Conservation (phyloP, 164 flowering plant species). For the Stephania japonica region DNA sequence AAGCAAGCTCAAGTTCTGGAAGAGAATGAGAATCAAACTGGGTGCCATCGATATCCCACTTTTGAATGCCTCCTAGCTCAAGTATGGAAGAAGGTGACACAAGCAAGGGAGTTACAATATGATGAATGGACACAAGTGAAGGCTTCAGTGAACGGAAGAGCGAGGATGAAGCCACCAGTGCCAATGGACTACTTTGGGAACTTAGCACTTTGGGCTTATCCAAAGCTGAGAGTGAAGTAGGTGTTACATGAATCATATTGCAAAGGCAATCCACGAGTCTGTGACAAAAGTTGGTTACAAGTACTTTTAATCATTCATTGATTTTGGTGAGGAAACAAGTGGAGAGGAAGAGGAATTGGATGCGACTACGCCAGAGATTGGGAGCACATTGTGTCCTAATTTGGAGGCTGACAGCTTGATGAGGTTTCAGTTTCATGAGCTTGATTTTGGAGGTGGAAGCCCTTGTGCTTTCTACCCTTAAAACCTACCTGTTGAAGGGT, state of each 20-base stretch:
- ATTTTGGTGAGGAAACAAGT: slow-evolving; percentile 10
- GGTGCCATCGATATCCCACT: slow-evolving; percentile 3
- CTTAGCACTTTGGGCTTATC: slow-evolving; percentile 22
- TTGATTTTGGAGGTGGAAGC: slow-evolving; percentile 23
- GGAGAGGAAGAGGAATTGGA: slow-evolving; percentile 13
- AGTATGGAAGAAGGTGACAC: slow-evolving; percentile 18
- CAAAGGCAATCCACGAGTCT: slow-evolving; percentile 16
- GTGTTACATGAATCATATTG: slow-evolving; percentile 12
- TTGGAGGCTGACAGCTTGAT: slow-evolving; percentile 24
- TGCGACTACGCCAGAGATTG: slow-evolving; percentile 16
- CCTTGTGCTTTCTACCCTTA: slow-evolving; percentile 20
- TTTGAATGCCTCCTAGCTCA: slow-evolving; percentile 18
- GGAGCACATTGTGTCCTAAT: slow-evolving; percentile 16
- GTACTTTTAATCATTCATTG: slow-evolving; percentile 20
- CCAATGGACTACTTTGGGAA: slow-evolving; percentile 23
- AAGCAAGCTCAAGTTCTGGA: slow-evolving; percentile 13
- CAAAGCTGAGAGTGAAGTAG: slow-evolving; percentile 17
- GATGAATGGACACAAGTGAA: slow-evolving; percentile 15
- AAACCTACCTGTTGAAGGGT: slow-evolving; percentile 20
- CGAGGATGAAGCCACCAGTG: slow-evolving; percentile 18
- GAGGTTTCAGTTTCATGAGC: slow-evolving; percentile 24
- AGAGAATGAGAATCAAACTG: not conserved
- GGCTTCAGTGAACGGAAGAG: slow-evolving; percentile 21
- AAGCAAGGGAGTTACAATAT: slow-evolving; percentile 10
- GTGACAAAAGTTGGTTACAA: slow-evolving; percentile 11